Evolutionary conservation across 805 yeast species (phyloP), one percentile per base, ranked within the genome.

Genomic region (Sporopachydermia lactativora): DNA sequence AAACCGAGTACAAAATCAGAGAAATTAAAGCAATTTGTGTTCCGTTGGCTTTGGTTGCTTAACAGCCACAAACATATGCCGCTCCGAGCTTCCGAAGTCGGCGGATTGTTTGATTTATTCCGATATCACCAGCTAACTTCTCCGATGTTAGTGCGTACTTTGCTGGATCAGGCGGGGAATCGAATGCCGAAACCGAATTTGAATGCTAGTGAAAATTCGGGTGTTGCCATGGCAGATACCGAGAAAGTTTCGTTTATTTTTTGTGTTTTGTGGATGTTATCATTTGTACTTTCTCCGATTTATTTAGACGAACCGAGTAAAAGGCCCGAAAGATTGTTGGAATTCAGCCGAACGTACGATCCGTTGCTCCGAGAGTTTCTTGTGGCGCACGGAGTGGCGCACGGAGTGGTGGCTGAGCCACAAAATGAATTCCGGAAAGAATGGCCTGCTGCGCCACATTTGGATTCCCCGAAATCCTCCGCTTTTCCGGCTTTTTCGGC

Each of bases 51-150:
- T 8, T 24, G 31, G 31, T 24, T 24, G 8, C 31, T 24, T 8
- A 24, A 24, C n/a, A 8, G 13, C n/a, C n/a, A 8, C 13, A n/a
- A n/a, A 8, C 31, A 24, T 8, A 24, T 24, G 31, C 8, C 8
- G 13, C 31, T 24, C n/a, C 13, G n/a, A 8, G 13, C 31, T 8
- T 24, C 31, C 8, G n/a, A 8, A 8, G n/a, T 24, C 8, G 31
- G 8, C n/a, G 13, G 13, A n/a, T 24, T 24, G 31, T 24, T 24
- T 24, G 31, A 24, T n/a, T n/a, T 24, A 24, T 24, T 24, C 31
- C 31, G 31, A 24, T 24, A 24, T n/a, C 31, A 24, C n/a, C 31
- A 24, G 31, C n/a, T 24, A 24, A 24, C 31, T 8, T 24, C 31
- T 8, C n/a, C 31, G n/a, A 24, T 24, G 31, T n/a, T 24, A 8